Percentiles rank a stretch among this genome's conserved stretches.
Conservation (phyloP, 176 grass and related monocot genomes). For the Bonia amplexicaulis region DNA sequence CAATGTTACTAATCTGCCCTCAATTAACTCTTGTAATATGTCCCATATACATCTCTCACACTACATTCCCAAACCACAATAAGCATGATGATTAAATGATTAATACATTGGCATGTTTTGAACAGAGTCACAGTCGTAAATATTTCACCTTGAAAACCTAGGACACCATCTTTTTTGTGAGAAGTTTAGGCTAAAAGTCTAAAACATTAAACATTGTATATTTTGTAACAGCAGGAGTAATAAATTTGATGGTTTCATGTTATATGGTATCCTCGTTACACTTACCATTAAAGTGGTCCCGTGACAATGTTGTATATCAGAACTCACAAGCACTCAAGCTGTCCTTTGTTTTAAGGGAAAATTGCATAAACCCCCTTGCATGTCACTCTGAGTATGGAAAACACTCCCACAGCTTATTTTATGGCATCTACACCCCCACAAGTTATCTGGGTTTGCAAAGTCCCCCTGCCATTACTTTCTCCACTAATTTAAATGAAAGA, state of each 20-base stretch:
- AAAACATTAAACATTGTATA: neutral
- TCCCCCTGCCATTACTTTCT: neutral
- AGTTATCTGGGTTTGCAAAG: neutral
- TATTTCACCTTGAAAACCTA: constrained; percentile 7
- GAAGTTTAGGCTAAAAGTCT: neutral
- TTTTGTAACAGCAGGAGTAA: neutral
- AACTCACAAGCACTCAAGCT: neutral
- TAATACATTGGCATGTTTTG: neutral
- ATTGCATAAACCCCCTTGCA: neutral
- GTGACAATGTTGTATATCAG: constrained; percentile 9
- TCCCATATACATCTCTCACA: neutral
- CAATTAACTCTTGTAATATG: neutral
- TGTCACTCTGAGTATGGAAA: neutral
- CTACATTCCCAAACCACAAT: neutral
- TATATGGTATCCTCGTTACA: neutral
- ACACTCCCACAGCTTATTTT: neutral
- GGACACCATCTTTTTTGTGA: neutral
- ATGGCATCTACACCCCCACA: neutral
- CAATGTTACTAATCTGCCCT: neutral
- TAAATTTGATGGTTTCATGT: constrained; percentile 17
- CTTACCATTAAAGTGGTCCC: constrained; percentile 3
- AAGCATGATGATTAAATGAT: constrained; percentile 20
- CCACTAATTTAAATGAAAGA: neutral
- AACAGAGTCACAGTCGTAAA: neutral
- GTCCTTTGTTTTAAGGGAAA: constrained; percentile 16